Evolutionary conservation across 78 protist species (phyloP).

Genomic region (Tieghemostelium lacteum): DNA sequence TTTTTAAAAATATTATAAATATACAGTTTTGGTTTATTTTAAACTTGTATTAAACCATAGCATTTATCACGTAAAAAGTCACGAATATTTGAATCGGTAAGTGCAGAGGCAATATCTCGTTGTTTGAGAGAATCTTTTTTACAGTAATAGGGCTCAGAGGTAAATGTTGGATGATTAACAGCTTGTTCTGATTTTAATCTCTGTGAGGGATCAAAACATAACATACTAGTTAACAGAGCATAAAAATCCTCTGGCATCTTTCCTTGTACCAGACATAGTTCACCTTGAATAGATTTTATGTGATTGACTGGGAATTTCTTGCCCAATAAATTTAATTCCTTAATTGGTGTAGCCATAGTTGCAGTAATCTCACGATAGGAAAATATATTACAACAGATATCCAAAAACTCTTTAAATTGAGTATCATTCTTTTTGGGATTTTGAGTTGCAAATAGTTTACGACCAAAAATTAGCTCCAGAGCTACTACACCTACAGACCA

Average conservation of each 20-base stretch:
- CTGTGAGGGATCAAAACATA: slow-evolving; percentile 19
- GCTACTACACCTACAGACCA: slow-evolving; percentile 73
- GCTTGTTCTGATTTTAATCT: slow-evolving; percentile 26
- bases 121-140: background rate
- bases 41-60: slow-evolving; percentile 10
- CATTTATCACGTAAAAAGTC: slow-evolving; percentile 43
- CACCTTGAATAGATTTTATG: background rate
- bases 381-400: background rate
- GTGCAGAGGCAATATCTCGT: slow-evolving; percentile 40
- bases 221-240: background rate
- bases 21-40: no score
- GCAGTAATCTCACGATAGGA: background rate
- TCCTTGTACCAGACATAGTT: background rate
- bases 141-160: slow-evolving; percentile 13
- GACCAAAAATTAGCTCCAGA: slow-evolving; percentile 42
- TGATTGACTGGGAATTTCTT: no score
- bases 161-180: slow-evolving; percentile 21
- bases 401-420: background rate
- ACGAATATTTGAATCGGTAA: slow-evolving; percentile 56
- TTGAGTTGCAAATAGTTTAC: background rate
- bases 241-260: background rate
- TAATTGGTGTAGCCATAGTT: background rate
- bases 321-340: no score
- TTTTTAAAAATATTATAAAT: no score
- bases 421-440: background rate